Conservation (phyloP, 2,329 filamentous ascomycete genomes). For the Dryadomyces sulphureus region DNA sequence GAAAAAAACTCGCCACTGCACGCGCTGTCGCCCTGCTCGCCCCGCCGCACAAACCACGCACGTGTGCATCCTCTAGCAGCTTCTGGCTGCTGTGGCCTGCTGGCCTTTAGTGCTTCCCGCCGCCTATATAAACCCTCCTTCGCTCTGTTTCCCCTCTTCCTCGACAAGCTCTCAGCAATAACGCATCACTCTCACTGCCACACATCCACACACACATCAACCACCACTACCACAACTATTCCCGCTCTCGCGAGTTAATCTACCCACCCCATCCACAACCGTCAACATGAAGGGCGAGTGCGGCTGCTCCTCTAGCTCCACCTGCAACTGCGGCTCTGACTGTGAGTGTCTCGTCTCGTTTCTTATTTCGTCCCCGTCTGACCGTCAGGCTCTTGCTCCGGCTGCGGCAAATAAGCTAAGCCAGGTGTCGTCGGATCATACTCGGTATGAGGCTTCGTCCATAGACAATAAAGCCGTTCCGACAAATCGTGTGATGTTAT, state of each 20-base stretch:
- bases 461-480: no score
- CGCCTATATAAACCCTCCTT: background rate
- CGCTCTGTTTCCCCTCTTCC: background rate
- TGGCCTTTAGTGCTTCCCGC: background rate
- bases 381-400: conserved; percentile 19
- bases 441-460: no score
- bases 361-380: conserved; percentile 10
- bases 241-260: conserved; percentile 10
- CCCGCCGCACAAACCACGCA: background rate
- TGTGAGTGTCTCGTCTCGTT: conserved; percentile 5
- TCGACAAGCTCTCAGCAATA: background rate
- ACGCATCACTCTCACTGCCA: background rate
- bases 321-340: conserved; percentile 17
- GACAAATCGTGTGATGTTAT: no score
- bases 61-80: background rate
- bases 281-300: conserved; percentile 23
- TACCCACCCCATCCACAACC: conserved; percentile 3
- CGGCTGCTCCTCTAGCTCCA: conserved; percentile 20
- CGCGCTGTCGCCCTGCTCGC: background rate
- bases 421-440: background rate
- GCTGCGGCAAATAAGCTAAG: conserved; percentile 20
- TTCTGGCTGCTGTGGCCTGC: background rate
- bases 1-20: no score
- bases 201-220: background rate
- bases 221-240: conserved; percentile 5